phyloP scores from a whole-genome alignment of 106 monocot genomes.

The Dendrobium catenatum region DNA sequence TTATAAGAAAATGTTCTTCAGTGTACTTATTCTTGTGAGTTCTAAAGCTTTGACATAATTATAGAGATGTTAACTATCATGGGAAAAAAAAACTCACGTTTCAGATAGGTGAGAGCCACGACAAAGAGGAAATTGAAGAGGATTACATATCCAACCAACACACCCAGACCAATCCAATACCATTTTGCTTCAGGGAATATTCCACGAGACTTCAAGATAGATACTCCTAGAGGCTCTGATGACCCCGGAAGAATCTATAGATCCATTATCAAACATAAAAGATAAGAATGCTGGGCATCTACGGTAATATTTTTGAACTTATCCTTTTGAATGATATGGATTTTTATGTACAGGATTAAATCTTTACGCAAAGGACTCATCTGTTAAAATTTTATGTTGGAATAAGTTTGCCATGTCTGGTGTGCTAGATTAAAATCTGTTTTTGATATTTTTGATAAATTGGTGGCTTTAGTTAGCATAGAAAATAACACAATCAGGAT shows the following conservation, averaged over 20 bases:
- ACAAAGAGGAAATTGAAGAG: conserved; percentile 24
- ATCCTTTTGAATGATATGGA: no score
- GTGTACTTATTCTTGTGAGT: background rate
- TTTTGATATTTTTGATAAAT: background rate
- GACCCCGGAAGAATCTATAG: conserved; percentile 11
- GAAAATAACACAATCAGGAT: background rate
- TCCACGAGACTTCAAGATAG: conserved; percentile 21
- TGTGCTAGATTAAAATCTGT: background rate
- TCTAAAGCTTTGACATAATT: background rate
- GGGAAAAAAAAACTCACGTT: conserved; percentile 13
- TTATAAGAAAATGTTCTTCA: background rate
- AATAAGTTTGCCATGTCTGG: background rate
- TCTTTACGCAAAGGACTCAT: background rate
- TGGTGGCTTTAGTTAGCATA: background rate
- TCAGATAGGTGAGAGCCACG: conserved; percentile 22
- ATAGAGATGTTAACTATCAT: background rate
- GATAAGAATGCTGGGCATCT: background rate
- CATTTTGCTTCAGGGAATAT: conserved; percentile 40
- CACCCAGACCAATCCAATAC: conserved; percentile 36
- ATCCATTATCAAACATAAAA: background rate
- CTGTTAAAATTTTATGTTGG: background rate
- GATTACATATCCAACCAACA: conserved; percentile 23
- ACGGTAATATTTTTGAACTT: background rate
- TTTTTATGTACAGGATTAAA: no score
- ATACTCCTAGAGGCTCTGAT: conserved; percentile 15